A percentile compares a stretch with the other conserved stretches of the same genome.
Evolutionary conservation across 2,329 filamentous ascomycete species (phyloP).

Genomic region (Monilinia aucupariae): DNA sequence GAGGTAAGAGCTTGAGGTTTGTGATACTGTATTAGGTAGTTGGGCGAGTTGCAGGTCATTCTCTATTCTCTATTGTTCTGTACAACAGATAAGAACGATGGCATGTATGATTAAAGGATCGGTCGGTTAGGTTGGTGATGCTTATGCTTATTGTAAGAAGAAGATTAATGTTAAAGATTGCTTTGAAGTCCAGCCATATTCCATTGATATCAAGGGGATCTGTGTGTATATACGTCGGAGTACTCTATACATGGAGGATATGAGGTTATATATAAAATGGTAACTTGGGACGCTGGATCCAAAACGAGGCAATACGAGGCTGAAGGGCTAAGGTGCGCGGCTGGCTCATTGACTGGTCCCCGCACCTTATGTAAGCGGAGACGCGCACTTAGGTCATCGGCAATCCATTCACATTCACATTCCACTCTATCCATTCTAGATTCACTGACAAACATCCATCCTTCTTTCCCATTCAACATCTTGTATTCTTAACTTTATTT

Average conservation of each 20-base stretch:
- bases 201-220: no score
- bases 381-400: no score
- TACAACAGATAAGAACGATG: neutral
- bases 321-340: no score
- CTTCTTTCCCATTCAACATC: neutral
- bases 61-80: neutral
- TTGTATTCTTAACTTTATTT: neutral
- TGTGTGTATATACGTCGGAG: no score
- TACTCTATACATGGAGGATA: no score
- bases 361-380: no score
- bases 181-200: neutral
- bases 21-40: neutral
- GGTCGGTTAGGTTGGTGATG: no score
- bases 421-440: no score
- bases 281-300: no score
- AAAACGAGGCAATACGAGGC: neutral
- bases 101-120: no score
- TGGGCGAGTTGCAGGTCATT: neutral
- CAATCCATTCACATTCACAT: neutral
- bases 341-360: neutral
- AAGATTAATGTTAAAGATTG: no score
- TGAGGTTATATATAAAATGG: no score
- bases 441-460: slow-evolving; percentile 2
- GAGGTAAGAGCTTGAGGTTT: neutral
- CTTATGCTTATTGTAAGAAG: neutral